A percentile compares a stretch with the other conserved stretches of the same genome.
These are phyloP conservation scores for Drechslerella stenobrocha DNA, from an alignment of 2,329 filamentous ascomycete genomes.

Conservation along the genomic window DNA sequence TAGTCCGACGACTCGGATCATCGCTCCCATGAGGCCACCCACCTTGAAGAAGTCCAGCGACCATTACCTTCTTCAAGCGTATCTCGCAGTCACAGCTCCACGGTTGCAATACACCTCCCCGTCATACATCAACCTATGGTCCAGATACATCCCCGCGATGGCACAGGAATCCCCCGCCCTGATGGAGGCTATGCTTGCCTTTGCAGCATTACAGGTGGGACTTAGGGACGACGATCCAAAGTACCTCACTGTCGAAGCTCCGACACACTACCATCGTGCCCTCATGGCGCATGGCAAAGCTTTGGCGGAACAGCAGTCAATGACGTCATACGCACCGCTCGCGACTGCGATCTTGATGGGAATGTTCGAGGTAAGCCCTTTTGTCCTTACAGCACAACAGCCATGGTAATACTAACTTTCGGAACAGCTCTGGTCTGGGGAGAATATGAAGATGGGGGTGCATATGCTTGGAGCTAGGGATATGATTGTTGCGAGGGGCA, in stretches of 20 bases:
- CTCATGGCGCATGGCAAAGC: slow-evolving; percentile 49
- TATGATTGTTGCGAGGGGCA: slow-evolving; percentile 52
- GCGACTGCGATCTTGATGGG: slow-evolving; percentile 52
- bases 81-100: slow-evolving; percentile 51
- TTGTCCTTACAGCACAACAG: not conserved
- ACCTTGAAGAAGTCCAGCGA: slow-evolving; percentile 49
- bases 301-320: slow-evolving; percentile 44
- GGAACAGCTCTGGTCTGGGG: slow-evolving; percentile 51
- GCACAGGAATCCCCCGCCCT: slow-evolving; percentile 51
- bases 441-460: slow-evolving; percentile 53
- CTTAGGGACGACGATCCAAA: slow-evolving; percentile 49
- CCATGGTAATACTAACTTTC: slow-evolving; percentile 7
- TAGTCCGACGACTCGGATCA: slow-evolving; percentile 49
- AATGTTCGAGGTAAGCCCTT: slow-evolving; percentile 50
- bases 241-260: slow-evolving; percentile 50
- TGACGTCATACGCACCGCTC: slow-evolving; percentile 49
- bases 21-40: slow-evolving; percentile 48
- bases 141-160: slow-evolving; percentile 52
- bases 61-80: slow-evolving; percentile 50
- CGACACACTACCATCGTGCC: slow-evolving; percentile 51
- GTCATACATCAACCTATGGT: slow-evolving; percentile 52
- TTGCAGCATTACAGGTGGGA: slow-evolving; percentile 51
- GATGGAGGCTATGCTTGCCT: slow-evolving; percentile 52
- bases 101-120: slow-evolving; percentile 51
- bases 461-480: slow-evolving; percentile 52